Conservation (phyloP, 2,329 filamentous ascomycete genomes). For the Epichloe sibirici region DNA sequence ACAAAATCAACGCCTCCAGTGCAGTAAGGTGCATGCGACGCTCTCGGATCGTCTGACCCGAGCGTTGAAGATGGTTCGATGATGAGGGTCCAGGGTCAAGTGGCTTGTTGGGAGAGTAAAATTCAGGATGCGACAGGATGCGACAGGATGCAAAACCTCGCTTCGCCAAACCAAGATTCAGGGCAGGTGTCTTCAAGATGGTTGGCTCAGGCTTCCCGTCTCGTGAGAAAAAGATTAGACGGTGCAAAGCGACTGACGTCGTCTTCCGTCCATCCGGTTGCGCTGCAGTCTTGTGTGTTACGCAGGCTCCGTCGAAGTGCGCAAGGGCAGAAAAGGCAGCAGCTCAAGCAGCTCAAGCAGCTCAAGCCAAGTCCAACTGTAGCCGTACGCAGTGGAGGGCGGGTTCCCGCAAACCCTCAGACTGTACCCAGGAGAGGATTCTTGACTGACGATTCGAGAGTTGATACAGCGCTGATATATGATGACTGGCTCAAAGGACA, state of each 20-base stretch:
- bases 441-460: too few relatives aligned
- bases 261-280: constrained; percentile 12
- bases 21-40: constrained; percentile 1
- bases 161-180: constrained; percentile 5
- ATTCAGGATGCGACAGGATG: constrained; percentile 6
- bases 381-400: not conserved
- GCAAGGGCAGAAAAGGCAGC: not conserved
- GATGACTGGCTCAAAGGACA: not conserved
- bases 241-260: constrained; percentile 8
- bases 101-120: not conserved
- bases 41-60: not conserved
- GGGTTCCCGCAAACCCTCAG: not conserved
- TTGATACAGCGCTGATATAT: too few relatives aligned
- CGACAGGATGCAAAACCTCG: constrained; percentile 10
- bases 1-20: not conserved
- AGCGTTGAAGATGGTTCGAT: not conserved
- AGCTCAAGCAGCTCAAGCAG: not conserved
- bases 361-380: not conserved
- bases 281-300: constrained; percentile 14
- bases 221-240: constrained; percentile 4
- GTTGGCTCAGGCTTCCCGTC: constrained; percentile 6
- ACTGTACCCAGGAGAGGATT: not conserved
- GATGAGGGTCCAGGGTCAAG: not conserved
- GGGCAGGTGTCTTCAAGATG: constrained; percentile 1
- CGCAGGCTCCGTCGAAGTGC: constrained; percentile 3